A percentile compares a stretch with the other conserved stretches of the same genome.
phyloP scores from a whole-genome alignment of 2,329 filamentous ascomycete genomes.

The Fusarium citri region DNA sequence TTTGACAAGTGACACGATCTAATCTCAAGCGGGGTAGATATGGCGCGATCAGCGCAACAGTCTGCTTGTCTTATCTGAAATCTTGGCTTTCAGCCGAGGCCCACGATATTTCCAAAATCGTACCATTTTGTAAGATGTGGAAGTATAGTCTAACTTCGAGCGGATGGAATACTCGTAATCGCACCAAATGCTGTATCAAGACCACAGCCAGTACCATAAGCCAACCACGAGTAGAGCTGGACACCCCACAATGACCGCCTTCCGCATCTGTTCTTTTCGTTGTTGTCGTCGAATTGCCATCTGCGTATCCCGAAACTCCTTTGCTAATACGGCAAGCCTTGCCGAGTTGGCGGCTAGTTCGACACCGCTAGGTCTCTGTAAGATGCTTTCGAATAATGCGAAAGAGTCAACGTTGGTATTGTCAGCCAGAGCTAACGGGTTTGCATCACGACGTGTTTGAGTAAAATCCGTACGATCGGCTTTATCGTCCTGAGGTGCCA shows the following conservation, averaged over 20 bases:
- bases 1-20: slow-evolving; percentile 3
- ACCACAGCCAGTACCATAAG: neutral
- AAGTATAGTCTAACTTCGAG: neutral
- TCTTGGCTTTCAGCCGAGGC: neutral
- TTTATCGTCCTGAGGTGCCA: neutral
- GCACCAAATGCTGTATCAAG: neutral
- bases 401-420: neutral
- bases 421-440: neutral
- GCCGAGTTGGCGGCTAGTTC: slow-evolving; percentile 5
- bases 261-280: neutral
- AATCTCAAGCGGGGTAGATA: slow-evolving; percentile 17
- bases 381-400: neutral
- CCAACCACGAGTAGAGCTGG: neutral
- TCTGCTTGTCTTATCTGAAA: neutral
- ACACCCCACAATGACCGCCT: neutral
- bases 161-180: rapidly evolving
- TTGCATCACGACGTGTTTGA: neutral
- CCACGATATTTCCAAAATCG: slow-evolving; percentile 3
- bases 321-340: neutral
- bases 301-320: slow-evolving; percentile 2
- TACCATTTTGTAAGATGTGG: neutral
- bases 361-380: neutral
- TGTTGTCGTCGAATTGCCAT: neutral
- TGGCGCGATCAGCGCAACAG: slow-evolving; percentile 21
- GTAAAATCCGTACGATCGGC: rapidly evolving